These are phyloP conservation scores for Fusarium subtropicale DNA, from an alignment of 2,329 filamentous ascomycete genomes.

Conservation along the genomic window DNA sequence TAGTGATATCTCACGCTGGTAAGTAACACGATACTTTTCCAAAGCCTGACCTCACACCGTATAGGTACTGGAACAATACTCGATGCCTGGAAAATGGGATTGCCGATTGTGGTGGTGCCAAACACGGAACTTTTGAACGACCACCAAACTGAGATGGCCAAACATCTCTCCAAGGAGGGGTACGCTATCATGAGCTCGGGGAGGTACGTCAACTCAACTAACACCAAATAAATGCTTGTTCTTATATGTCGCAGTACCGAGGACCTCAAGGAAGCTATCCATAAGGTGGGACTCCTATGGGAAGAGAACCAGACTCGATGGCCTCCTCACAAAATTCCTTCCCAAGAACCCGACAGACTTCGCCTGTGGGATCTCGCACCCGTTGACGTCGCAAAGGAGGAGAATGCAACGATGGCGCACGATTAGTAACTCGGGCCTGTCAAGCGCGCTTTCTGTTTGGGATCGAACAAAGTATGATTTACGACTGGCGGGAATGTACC, in stretches of 20 bases:
- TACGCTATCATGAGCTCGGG: slow-evolving; percentile 80
- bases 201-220: slow-evolving; percentile 60
- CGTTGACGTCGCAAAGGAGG: slow-evolving; percentile 51
- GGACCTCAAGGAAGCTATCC: slow-evolving; percentile 53
- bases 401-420: slow-evolving; percentile 54
- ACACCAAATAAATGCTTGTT: background rate
- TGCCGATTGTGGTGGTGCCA: slow-evolving; percentile 89
- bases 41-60: slow-evolving; percentile 10
- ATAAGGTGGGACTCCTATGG: slow-evolving; percentile 53
- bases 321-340: slow-evolving; percentile 48
- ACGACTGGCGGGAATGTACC: background rate
- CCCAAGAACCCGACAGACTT: slow-evolving; percentile 33
- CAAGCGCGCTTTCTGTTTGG: slow-evolving; percentile 5
- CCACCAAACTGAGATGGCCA: slow-evolving; percentile 89
- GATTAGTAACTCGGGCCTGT: slow-evolving; percentile 51
- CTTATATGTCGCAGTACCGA: slow-evolving; percentile 38
- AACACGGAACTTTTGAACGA: slow-evolving; percentile 87
- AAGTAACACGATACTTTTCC: slow-evolving; percentile 24
- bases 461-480: background rate
- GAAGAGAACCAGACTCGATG: slow-evolving; percentile 53
- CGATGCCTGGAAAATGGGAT: slow-evolving; percentile 78
- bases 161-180: slow-evolving; percentile 76
- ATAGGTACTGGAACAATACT: slow-evolving; percentile 90
- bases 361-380: slow-evolving; percentile 54
- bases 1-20: slow-evolving; percentile 93